Percentiles rank a stretch among this genome's conserved stretches.
Evolutionary conservation across 768 basidiomycete species (phyloP).

Genomic region (Strobilomyces dryophilus): DNA sequence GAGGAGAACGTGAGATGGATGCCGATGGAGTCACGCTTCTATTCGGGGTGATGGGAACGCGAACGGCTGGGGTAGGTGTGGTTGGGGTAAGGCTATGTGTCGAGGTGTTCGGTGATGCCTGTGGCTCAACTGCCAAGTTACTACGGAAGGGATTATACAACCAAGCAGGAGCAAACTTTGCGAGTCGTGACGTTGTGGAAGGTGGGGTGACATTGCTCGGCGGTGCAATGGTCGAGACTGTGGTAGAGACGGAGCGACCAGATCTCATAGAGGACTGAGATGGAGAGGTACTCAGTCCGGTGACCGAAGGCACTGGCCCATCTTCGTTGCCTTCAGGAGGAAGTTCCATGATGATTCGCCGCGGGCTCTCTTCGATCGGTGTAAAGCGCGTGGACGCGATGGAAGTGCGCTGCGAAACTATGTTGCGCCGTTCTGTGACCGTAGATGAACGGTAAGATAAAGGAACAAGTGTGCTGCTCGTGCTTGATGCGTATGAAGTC

Average conservation of each 20-base stretch:
- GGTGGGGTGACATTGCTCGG: conserved; percentile 17
- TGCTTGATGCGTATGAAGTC: conserved; percentile 40
- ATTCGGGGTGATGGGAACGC: conserved; percentile 29
- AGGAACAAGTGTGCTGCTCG: conserved; percentile 33
- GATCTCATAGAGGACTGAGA: conserved; percentile 63
- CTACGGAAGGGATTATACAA: conserved; percentile 72
- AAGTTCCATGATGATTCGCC: conserved; percentile 44
- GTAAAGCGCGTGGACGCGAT: conserved; percentile 44
- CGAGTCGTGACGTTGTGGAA: conserved; percentile 35
- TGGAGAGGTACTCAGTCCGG: conserved; percentile 53
- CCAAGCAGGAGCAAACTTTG: conserved; percentile 74
- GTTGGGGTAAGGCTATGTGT: conserved; percentile 34
- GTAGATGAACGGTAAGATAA: conserved; percentile 33
- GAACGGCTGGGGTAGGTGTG: conserved; percentile 24
- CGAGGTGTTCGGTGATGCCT: conserved; percentile 44
- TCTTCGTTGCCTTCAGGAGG: conserved; percentile 40
- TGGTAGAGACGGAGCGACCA: conserved; percentile 48
- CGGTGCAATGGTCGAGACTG: conserved; percentile 20
- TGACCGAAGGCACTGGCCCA: conserved; percentile 30
- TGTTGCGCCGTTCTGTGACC: conserved; percentile 37
- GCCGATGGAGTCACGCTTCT: conserved; percentile 28
- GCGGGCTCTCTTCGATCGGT: conserved; percentile 73
- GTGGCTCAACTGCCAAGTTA: conserved; percentile 50
- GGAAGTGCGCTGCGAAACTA: conserved; percentile 46
- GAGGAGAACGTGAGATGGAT: conserved; percentile 35